These are phyloP conservation scores for Tuber calosporum DNA, from an alignment of 495 filamentous ascomycete species.

Conservation along the genomic window DNA sequence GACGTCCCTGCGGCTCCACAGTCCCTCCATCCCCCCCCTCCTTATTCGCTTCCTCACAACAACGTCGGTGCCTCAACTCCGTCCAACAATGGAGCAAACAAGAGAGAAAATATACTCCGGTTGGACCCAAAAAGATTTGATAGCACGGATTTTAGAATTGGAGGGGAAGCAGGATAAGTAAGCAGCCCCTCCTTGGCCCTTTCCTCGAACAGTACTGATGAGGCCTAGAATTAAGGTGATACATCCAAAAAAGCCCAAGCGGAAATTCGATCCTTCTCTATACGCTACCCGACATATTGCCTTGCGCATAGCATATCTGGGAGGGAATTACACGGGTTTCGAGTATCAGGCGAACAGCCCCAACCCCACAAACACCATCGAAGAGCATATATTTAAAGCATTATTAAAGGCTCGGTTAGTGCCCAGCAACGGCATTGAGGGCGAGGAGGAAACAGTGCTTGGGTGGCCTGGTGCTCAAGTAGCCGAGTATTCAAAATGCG, in stretches of 20 bases:
- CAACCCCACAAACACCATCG: constrained; percentile 69
- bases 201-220: not conserved
- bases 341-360: constrained; percentile 65
- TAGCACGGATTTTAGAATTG: constrained; percentile 58
- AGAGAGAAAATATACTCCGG: constrained; percentile 45
- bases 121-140: constrained; percentile 61
- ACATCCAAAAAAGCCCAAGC: constrained; percentile 45
- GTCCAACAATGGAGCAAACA: constrained; percentile 36
- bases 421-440: constrained; percentile 51
- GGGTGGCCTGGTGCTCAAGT: constrained; percentile 63
- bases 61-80: not conserved
- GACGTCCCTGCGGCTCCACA: constrained; percentile 21
- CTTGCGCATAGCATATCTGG: constrained; percentile 88
- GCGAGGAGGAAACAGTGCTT: constrained; percentile 40
- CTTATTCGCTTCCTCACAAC: constrained; percentile 6
- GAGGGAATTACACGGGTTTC: constrained; percentile 81
- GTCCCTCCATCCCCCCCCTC: constrained; percentile 4
- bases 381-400: constrained; percentile 87
- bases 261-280: constrained; percentile 65
- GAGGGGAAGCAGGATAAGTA: constrained; percentile 55
- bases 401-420: constrained; percentile 72
- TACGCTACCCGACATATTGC: constrained; percentile 80
- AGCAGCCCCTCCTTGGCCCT: constrained; percentile 37
- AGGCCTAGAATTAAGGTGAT: constrained; percentile 21
- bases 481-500: constrained; percentile 87